Evolutionary conservation across 2,329 filamentous ascomycete species (phyloP).

Genomic region (Trichothecium roseum): DNA sequence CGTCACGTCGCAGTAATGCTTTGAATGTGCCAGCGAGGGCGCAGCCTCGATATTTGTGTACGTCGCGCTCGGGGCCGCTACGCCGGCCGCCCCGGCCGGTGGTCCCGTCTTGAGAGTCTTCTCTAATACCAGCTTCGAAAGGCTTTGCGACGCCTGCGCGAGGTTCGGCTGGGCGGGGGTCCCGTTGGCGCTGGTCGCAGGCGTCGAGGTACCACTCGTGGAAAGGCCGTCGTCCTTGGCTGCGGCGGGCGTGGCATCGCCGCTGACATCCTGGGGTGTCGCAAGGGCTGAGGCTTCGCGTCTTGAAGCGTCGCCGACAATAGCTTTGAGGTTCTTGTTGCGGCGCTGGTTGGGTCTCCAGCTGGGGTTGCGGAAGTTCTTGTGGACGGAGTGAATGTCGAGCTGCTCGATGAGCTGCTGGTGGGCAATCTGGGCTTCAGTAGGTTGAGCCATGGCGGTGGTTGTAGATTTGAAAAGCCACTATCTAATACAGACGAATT

Average conservation of each 20-base stretch:
- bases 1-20: slow-evolving; percentile 92
- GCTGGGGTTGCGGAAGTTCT: slow-evolving; percentile 78
- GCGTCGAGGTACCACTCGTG: slow-evolving; percentile 49
- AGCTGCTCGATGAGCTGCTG: slow-evolving; percentile 80
- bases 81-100: slow-evolving; percentile 10
- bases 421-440: slow-evolving; percentile 69
- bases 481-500: neutral
- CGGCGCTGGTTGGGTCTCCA: slow-evolving; percentile 92
- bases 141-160: slow-evolving; percentile 76
- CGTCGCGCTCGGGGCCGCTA: slow-evolving; percentile 60
- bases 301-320: slow-evolving; percentile 78
- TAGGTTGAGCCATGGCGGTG: slow-evolving; percentile 49
- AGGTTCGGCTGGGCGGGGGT: slow-evolving; percentile 52
- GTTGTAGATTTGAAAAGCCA: neutral
- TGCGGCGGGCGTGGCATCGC: slow-evolving; percentile 54
- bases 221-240: slow-evolving; percentile 37
- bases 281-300: slow-evolving; percentile 83
- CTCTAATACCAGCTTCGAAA: slow-evolving; percentile 81
- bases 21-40: slow-evolving; percentile 73
- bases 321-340: slow-evolving; percentile 98
- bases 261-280: slow-evolving; percentile 66
- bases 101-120: slow-evolving; percentile 49
- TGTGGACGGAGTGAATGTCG: slow-evolving; percentile 77
- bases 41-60: slow-evolving; percentile 97
- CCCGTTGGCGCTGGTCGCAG: slow-evolving; percentile 28